Conservation (phyloP, 257 asterid genomes). For the Euphrasia confusa region DNA sequence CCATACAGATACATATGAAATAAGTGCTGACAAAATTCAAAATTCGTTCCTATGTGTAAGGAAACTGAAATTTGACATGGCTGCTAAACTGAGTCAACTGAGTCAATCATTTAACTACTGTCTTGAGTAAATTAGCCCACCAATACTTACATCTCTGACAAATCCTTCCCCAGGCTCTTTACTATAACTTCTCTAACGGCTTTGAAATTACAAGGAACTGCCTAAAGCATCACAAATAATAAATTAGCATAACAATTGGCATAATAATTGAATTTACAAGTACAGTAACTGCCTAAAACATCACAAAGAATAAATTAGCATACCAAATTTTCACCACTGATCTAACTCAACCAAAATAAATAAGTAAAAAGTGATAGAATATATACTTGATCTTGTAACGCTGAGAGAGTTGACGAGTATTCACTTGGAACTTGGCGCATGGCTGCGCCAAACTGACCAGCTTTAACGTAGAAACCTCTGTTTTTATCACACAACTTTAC, state of each 20-base stretch:
- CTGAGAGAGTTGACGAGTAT: constrained; percentile 78
- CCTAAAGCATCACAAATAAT: constrained; percentile 43
- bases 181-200: constrained; percentile 58
- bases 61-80: constrained; percentile 7
- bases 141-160: constrained; percentile 64
- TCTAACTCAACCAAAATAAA: constrained; percentile 8
- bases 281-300: constrained; percentile 78
- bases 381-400: constrained; percentile 83
- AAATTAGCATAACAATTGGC: constrained; percentile 14
- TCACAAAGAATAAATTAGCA: constrained; percentile 24
- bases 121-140: constrained; percentile 17
- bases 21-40: constrained; percentile 5
- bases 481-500: constrained; percentile 66
- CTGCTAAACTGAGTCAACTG: constrained; percentile 4
- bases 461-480: constrained; percentile 90
- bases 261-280: constrained; percentile 45
- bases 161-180: constrained; percentile 61
- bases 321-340: not conserved
- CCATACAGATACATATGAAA: not conserved
- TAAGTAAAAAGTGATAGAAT: constrained; percentile 9
- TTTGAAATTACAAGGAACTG: constrained; percentile 70
- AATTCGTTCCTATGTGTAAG: not conserved
- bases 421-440: constrained; percentile 80
- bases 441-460: constrained; percentile 89
- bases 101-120: constrained; percentile 7